phyloP scores from a whole-genome alignment of 208 protist species.

The Trichomonas vaginalis region DNA sequence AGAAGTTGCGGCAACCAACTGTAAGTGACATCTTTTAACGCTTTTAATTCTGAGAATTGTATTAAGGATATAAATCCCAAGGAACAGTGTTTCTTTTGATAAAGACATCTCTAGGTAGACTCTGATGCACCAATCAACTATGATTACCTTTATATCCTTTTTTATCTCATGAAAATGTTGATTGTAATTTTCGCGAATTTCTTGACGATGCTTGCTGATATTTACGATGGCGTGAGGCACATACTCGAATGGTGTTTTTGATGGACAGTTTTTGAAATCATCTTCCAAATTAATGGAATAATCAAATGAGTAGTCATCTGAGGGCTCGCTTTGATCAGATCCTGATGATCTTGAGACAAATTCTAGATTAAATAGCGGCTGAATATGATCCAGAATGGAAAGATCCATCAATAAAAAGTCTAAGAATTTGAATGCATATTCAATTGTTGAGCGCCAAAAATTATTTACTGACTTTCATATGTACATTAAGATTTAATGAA shows the following conservation, averaged over 20 bases:
- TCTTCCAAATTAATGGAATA: not conserved
- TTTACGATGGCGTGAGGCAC: not conserved
- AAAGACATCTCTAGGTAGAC: not conserved
- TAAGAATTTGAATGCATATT: too few relatives aligned
- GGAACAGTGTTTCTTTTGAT: not conserved
- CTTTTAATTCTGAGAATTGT: not conserved
- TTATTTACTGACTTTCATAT: too few relatives aligned
- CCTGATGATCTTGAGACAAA: too few relatives aligned
- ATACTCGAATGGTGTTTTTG: not conserved
- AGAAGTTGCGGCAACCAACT: not conserved
- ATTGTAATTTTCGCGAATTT: not conserved
- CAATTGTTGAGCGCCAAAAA: too few relatives aligned
- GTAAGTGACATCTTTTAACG: not conserved
- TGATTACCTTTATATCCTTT: not conserved
- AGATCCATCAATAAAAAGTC: too few relatives aligned
- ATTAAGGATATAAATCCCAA: not conserved
- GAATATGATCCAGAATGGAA: too few relatives aligned
- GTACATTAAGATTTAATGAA: too few relatives aligned
- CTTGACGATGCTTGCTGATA: not conserved
- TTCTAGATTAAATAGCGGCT: too few relatives aligned
- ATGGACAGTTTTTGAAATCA: not conserved
- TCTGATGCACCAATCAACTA: not conserved
- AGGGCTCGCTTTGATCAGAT: too few relatives aligned
- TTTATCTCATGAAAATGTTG: not conserved
- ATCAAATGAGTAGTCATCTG: not conserved